Percentiles rank a stretch among this genome's conserved stretches.
phyloP scores from a whole-genome alignment of 345 rosid species.

The Salix brachista region DNA sequence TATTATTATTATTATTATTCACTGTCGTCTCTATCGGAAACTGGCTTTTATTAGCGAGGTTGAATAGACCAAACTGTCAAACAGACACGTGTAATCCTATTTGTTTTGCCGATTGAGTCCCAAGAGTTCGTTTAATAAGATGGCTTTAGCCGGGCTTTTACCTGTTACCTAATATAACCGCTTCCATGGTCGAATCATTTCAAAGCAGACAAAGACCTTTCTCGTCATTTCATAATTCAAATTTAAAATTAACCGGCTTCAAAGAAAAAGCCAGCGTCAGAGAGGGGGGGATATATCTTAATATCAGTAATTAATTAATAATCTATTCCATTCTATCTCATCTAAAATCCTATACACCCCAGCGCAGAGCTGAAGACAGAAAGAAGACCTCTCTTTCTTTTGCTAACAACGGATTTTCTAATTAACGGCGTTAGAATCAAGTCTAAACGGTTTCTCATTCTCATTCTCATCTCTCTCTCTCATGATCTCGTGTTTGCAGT shows the following conservation, averaged over 20 bases:
- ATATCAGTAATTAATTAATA: background rate
- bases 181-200: background rate
- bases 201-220: background rate
- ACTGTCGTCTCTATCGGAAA: too few relatives aligned
- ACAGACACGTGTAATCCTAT: too few relatives aligned
- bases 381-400: background rate
- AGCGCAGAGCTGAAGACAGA: background rate
- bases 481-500: slow-evolving; percentile 28
- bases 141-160: too few relatives aligned
- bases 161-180: background rate
- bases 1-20: too few relatives aligned
- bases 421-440: slow-evolving; percentile 29
- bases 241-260: background rate
- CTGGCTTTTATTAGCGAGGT: too few relatives aligned
- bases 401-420: slow-evolving; percentile 3
- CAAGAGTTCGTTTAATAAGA: too few relatives aligned
- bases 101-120: too few relatives aligned
- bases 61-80: too few relatives aligned
- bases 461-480: background rate
- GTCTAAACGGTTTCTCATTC: slow-evolving; percentile 22
- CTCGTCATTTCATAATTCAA: background rate
- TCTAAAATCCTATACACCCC: background rate
- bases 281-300: too few relatives aligned
- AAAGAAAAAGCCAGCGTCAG: slow-evolving; percentile 6
- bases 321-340: background rate